phyloP scores from a whole-genome alignment of 257 asterid species.

The Ajuga chamaepitys region DNA sequence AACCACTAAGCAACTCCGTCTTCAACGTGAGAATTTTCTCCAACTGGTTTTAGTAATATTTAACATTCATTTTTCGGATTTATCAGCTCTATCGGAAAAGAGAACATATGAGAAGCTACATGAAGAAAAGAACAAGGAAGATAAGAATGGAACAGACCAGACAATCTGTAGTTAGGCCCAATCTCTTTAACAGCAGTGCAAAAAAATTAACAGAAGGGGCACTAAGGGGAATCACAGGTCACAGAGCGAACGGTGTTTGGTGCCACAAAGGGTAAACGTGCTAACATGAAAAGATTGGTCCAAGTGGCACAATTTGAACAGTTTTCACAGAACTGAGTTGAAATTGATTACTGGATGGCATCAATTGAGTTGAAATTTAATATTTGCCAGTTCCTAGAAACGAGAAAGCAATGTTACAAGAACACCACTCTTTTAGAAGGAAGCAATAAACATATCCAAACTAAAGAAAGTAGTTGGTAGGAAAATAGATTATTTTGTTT shows the following conservation, averaged over 20 bases:
- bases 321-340: no score
- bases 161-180: not conserved
- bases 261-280: no score
- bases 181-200: not conserved
- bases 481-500: not conserved
- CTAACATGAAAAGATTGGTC: no score
- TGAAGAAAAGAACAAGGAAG: not conserved
- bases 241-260: no score
- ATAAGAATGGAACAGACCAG: not conserved
- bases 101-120: not conserved
- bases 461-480: no score
- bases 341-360: no score
- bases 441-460: not conserved
- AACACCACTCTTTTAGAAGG: not conserved
- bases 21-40: not conserved
- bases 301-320: no score
- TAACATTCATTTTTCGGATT: not conserved
- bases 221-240: not conserved
- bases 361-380: no score
- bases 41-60: not conserved
- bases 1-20: not conserved
- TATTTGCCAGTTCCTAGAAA: no score
- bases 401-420: not conserved
- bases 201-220: not conserved
- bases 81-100: not conserved